These are phyloP conservation scores for Juncus inflexus DNA, from an alignment of 176 grass and related monocot genomes.

Conservation along the genomic window DNA sequence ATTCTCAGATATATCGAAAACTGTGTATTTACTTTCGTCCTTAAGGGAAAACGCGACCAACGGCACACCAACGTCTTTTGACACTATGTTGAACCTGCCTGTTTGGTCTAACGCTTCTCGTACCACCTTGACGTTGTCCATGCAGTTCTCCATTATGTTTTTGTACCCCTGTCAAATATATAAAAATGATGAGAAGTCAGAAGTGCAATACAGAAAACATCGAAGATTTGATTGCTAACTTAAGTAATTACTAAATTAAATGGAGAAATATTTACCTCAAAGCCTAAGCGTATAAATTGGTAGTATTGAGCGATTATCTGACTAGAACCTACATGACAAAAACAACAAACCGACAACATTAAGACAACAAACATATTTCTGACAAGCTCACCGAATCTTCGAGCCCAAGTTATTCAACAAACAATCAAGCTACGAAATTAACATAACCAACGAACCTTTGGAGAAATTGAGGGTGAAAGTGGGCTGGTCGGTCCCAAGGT, in stretches of 20 bases:
- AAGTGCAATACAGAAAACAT: not conserved
- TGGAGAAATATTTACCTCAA: slow-evolving; percentile 36
- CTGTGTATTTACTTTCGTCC: slow-evolving; percentile 40
- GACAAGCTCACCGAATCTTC: too few relatives aligned
- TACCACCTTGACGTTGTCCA: slow-evolving; percentile 38
- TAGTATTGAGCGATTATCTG: slow-evolving; percentile 87
- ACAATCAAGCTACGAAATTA: too few relatives aligned
- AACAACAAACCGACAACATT: not conserved
- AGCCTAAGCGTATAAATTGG: slow-evolving; percentile 69
- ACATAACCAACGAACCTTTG: slow-evolving; percentile 36
- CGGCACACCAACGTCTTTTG: slow-evolving; percentile 68
- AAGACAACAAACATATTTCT: not conserved
- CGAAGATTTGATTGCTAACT: not conserved
- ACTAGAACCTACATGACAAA: slow-evolving; percentile 47
- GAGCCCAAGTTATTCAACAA: too few relatives aligned
- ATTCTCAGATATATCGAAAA: slow-evolving; percentile 62
- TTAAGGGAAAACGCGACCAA: slow-evolving; percentile 66
- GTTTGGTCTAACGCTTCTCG: slow-evolving; percentile 43
- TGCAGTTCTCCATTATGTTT: slow-evolving; percentile 74
- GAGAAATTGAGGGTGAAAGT: slow-evolving; percentile 90
- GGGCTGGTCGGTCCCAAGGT: slow-evolving; percentile 72
- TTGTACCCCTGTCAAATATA: slow-evolving; percentile 53
- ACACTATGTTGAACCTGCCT: slow-evolving; percentile 51
- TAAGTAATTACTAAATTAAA: slow-evolving; percentile 4
- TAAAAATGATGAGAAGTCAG: not conserved